These are phyloP conservation scores for Phytophthora tentaculata DNA, from an alignment of 352 stramenopile species.

Conservation along the genomic window DNA sequence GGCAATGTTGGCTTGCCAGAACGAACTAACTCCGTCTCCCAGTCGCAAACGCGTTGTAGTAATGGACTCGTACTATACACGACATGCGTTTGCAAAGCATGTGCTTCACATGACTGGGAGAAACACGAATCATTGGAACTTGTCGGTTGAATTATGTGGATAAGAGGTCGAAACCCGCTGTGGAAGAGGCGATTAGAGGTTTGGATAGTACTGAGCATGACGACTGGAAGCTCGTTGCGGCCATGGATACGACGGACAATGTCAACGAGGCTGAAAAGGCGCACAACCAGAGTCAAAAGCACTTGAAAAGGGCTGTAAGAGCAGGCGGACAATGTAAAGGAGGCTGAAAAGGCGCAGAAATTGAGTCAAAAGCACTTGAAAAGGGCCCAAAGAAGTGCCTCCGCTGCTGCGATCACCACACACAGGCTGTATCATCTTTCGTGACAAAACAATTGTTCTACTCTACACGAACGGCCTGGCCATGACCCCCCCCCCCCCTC, in stretches of 20 bases:
- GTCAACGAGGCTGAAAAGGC: conserved; percentile 4
- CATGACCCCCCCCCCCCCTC: not conserved
- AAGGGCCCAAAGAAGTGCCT: not conserved
- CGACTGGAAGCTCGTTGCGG: conserved; percentile 7
- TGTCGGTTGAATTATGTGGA: conserved; percentile 1
- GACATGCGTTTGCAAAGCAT: conserved; percentile 3
- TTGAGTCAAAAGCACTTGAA: no score
- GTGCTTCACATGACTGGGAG: no score
- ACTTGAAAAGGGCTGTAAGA: no score
- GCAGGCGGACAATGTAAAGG: no score
- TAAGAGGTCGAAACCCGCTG: not conserved
- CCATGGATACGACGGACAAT: not conserved
- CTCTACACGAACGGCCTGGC: conserved; percentile 14
- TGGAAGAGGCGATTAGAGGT: not conserved
- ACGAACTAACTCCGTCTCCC: not conserved
- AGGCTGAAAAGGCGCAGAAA: no score
- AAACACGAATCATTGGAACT: not conserved
- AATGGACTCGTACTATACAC: conserved; percentile 8
- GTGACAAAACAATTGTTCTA: conserved; percentile 7
- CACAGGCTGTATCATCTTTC: conserved; percentile 2
- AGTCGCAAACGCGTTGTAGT: conserved; percentile 2
- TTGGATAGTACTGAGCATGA: not conserved
- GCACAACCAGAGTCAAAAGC: no score
- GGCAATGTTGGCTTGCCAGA: not conserved
- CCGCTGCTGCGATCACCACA: not conserved